These are phyloP conservation scores for Blastobotrys indianensis DNA, from an alignment of 1,139 yeast species.

Conservation along the genomic window DNA sequence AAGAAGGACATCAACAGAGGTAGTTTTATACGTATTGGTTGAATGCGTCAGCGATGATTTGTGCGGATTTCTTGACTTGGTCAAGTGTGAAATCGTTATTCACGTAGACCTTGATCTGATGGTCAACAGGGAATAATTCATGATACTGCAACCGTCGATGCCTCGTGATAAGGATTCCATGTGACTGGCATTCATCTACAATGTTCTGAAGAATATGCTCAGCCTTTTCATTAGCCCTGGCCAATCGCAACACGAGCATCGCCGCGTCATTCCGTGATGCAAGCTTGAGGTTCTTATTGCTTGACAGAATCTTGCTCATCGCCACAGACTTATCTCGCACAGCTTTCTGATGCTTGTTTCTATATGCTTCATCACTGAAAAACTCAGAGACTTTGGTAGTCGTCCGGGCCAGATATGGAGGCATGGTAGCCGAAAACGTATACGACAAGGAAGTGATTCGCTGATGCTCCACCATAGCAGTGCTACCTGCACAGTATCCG, in stretches of 20 bases:
- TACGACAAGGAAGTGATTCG: constrained; percentile 84
- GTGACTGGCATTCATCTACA: constrained; percentile 48
- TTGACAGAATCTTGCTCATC: constrained; percentile 37
- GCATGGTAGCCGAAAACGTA: constrained; percentile 91
- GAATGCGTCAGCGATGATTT: constrained; percentile 14
- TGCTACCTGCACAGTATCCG: constrained; percentile 87
- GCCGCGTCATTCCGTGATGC: constrained; percentile 61
- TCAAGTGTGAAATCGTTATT: constrained; percentile 43
- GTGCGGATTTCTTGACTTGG: constrained; percentile 45
- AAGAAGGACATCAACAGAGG: neutral
- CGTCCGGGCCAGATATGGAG: constrained; percentile 83
- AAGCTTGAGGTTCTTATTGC: constrained; percentile 37
- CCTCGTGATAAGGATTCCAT: constrained; percentile 61
- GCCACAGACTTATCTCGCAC: constrained; percentile 36
- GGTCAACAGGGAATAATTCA: constrained; percentile 71
- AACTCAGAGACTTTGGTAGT: constrained; percentile 50
- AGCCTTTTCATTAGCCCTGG: constrained; percentile 17
- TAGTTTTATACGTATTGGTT: neutral
- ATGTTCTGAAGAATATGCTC: constrained; percentile 54
- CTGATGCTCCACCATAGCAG: constrained; percentile 85
- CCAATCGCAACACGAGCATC: constrained; percentile 35
- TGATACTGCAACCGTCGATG: constrained; percentile 64
- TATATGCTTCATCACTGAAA: constrained; percentile 27
- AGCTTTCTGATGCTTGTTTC: constrained; percentile 31
- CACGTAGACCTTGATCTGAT: constrained; percentile 56